Conservation (phyloP, 2,329 filamentous ascomycete species). For the Aureobasidium mangrovei region DNA sequence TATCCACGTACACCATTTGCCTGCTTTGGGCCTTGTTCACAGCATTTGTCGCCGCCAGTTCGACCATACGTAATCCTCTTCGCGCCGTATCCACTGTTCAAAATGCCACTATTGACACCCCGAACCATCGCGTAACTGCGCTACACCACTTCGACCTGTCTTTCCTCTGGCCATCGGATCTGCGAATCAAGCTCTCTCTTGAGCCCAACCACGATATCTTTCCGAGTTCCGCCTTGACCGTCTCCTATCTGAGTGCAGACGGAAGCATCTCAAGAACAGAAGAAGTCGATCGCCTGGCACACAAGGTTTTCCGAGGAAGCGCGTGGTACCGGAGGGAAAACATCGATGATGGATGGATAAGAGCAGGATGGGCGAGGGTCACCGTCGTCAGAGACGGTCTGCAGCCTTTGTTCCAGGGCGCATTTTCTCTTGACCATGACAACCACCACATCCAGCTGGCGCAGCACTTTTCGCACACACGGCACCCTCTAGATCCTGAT, state of each 20-base stretch:
- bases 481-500: slow-evolving; percentile 61
- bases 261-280: slow-evolving; percentile 61
- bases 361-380: slow-evolving; percentile 80
- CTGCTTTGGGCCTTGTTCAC: slow-evolving; percentile 16
- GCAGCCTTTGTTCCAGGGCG: slow-evolving; percentile 78
- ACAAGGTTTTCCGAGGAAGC: slow-evolving; percentile 77
- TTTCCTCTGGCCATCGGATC: slow-evolving; percentile 59
- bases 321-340: slow-evolving; percentile 56
- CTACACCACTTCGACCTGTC: slow-evolving; percentile 76
- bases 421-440: slow-evolving; percentile 71
- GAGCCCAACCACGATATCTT: slow-evolving; percentile 90
- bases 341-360: slow-evolving; percentile 56
- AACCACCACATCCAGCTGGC: slow-evolving; percentile 79
- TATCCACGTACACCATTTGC: not conserved
- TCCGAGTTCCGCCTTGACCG: slow-evolving; percentile 56
- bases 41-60: slow-evolving; percentile 33
- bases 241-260: slow-evolving; percentile 64
- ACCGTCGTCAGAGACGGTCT: slow-evolving; percentile 67
- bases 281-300: slow-evolving; percentile 59
- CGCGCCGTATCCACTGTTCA: slow-evolving; percentile 64
- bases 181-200: slow-evolving; percentile 68
- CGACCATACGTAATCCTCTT: slow-evolving; percentile 66
- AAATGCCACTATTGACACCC: slow-evolving; percentile 67
- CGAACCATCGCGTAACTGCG: slow-evolving; percentile 69
- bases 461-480: slow-evolving; percentile 64